These are phyloP conservation scores for Globisporangium canariense DNA, from an alignment of 352 stramenopile genomes.

Conservation along the genomic window DNA sequence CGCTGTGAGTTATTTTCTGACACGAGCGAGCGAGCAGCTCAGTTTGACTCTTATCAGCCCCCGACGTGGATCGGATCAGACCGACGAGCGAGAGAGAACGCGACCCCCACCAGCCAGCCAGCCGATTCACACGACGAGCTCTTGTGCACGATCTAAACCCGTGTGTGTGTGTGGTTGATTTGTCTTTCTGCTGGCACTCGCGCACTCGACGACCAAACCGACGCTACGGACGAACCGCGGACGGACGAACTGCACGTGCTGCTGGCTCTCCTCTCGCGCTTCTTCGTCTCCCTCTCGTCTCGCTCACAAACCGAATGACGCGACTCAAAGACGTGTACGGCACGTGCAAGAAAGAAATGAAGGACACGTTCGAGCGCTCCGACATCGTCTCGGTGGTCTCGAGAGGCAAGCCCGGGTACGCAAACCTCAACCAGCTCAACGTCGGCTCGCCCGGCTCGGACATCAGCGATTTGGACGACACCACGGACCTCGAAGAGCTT, in stretches of 20 bases:
- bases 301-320: constrained; percentile 31
- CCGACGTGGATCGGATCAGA: constrained; percentile 6
- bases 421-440: constrained; percentile 82
- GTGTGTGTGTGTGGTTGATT: constrained; percentile 15
- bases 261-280: not conserved
- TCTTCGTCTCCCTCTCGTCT: constrained; percentile 6
- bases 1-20: constrained; percentile 15
- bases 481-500: constrained; percentile 74
- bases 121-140: not conserved
- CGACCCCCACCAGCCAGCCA: not conserved
- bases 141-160: constrained; percentile 5
- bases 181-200: constrained; percentile 4
- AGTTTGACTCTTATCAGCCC: constrained; percentile 7
- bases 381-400: constrained; percentile 70
- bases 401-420: constrained; percentile 71
- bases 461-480: constrained; percentile 77
- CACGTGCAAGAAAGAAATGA: constrained; percentile 79
- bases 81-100: not conserved
- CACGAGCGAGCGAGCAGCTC: not conserved
- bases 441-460: constrained; percentile 72
- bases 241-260: not conserved
- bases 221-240: not conserved
- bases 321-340: constrained; percentile 78
- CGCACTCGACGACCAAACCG: constrained; percentile 4
- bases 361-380: constrained; percentile 55